These are phyloP conservation scores for Globisporangium solare DNA, from an alignment of 352 stramenopile genomes.

Conservation along the genomic window DNA sequence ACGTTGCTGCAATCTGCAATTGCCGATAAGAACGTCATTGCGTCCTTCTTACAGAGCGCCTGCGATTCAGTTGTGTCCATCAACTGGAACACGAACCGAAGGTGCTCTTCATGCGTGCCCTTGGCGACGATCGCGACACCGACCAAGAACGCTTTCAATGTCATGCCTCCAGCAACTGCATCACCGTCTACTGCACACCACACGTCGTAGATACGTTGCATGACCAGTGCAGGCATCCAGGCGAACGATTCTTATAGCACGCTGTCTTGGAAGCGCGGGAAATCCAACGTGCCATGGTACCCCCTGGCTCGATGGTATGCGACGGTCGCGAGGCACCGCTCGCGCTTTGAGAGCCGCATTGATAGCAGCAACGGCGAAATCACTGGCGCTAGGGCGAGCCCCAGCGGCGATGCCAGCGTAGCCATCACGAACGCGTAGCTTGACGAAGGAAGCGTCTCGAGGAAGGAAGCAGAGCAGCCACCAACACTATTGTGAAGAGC, in stretches of 20 bases:
- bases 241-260: conserved; percentile 33
- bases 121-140: conserved; percentile 25
- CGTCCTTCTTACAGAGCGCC: conserved; percentile 24
- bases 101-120: conserved; percentile 35
- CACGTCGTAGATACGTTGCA: conserved; percentile 28
- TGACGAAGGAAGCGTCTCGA: too few relatives aligned
- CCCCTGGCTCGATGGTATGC: conserved; percentile 44
- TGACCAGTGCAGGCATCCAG: conserved; percentile 24
- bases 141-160: conserved; percentile 33
- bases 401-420: conserved; percentile 18
- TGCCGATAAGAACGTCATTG: conserved; percentile 17
- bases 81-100: conserved; percentile 40
- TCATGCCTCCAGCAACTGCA: conserved; percentile 14
- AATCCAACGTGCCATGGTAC: conserved; percentile 23
- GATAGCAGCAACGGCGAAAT: conserved; percentile 18
- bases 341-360: conserved; percentile 21
- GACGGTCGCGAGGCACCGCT: conserved; percentile 18
- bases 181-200: conserved; percentile 23
- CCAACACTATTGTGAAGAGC: too few relatives aligned
- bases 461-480: too few relatives aligned
- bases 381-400: conserved; percentile 15
- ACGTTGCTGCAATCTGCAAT: conserved; percentile 12
- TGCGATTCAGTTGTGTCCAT: conserved; percentile 15
- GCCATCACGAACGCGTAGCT: background rate
- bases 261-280: conserved; percentile 29